A percentile compares a stretch with the other conserved stretches of the same genome.
Conservation (phyloP, 148 eudicot genomes). For the Diospyros kaki region DNA sequence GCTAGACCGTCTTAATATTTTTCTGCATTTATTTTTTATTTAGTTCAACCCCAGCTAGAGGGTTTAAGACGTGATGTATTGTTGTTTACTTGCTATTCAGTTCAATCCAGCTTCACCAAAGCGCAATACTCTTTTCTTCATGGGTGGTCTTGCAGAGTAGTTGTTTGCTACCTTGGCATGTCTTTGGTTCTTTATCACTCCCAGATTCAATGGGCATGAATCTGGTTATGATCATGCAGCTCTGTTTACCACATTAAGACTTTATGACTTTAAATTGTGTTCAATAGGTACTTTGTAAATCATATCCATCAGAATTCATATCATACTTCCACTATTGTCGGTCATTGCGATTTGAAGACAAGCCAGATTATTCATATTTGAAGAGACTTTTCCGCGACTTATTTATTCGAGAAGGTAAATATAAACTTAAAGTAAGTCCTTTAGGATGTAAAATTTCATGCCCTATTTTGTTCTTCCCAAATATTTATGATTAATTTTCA, state of each 20-base stretch:
- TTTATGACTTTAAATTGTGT: constrained; percentile 5
- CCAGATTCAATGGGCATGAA: constrained; percentile 1
- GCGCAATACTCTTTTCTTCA: neutral
- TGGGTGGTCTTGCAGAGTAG: neutral
- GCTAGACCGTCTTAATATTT: no score
- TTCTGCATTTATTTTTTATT: no score
- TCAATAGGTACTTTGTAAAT: constrained; percentile 82
- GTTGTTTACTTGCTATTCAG: neutral
- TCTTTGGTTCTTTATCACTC: constrained; percentile 1
- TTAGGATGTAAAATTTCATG: neutral
- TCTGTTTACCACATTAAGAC: neutral
- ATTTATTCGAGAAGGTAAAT: constrained; percentile 87
- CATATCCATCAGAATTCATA: constrained; percentile 86
- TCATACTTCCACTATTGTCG: constrained; percentile 94
- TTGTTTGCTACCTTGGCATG: neutral
- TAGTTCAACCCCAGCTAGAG: no score
- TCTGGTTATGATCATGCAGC: neutral
- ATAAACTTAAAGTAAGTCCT: constrained; percentile 4
- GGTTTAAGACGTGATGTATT: no score
- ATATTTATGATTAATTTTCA: neutral
- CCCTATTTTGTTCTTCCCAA: neutral
- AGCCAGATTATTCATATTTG: constrained; percentile 89
- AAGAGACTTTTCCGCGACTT: constrained; percentile 96
- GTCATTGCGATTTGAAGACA: constrained; percentile 90
- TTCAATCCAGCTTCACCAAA: neutral